Evolutionary conservation across 208 protist species (phyloP), one percentile per base, ranked within the genome.

Genomic region (Acanthamoeba castellanii): DNA sequence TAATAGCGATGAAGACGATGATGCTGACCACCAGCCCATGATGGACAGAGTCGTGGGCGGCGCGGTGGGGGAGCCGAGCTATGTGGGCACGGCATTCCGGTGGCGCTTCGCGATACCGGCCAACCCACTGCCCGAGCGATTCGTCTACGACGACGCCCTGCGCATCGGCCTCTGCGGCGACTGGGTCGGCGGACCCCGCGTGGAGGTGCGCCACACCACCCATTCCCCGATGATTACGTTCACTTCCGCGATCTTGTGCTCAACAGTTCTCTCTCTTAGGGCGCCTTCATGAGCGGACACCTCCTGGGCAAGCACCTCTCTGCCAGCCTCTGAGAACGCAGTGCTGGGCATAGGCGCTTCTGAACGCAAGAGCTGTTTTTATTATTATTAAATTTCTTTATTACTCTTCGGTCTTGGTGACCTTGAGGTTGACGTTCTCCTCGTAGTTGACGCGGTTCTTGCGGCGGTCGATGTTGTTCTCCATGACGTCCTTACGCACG

Each of bases 251-350:
- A 37, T 37, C 37, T 37, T 3, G 37, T 3, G 37, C 37, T 37
- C 37, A 37, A 37, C 37, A 37, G 3, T 37, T 37, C 37, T 3
- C 37, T 37, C 16, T 55, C 13, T 11, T n/a, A 78, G 70, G 70
- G 81, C 5, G 81, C 81, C 13, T 88, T 18, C 81, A 88, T 88
- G 81, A 88, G 81, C 81, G 81, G 81, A 4, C 47, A 88, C 22
- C 22, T 64, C 37, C 32, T 88, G 42, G 81, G 47, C 16, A 14
- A 88, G 42, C 81, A 78, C 70, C 70, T 78, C 20, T 30, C 70
- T 0, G 70, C 37, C 7, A 55, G 50, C 50, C 50, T 55, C 13
- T 55, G 50, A 55, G 50, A n/a, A n/a, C n/a, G n/a, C n/a, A n/a
- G n/a, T n/a, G n/a, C n/a, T n/a, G n/a, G n/a, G n/a, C n/a, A n/a